These are phyloP conservation scores for Aspergillus coremiiformis DNA, from an alignment of 495 filamentous ascomycete genomes.

Conservation along the genomic window DNA sequence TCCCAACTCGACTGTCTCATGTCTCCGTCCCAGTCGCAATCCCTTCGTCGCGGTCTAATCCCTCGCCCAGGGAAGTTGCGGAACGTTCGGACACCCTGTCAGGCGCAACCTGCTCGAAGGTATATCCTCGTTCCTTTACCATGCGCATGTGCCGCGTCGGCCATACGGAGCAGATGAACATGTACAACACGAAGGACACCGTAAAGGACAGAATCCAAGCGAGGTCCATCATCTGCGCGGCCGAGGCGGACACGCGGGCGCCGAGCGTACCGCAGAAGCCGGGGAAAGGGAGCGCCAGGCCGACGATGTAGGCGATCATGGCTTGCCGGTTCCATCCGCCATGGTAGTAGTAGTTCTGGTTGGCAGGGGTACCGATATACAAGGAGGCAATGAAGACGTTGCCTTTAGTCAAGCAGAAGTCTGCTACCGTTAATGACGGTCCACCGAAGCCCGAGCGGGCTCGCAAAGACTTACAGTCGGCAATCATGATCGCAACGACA, in stretches of 20 bases:
- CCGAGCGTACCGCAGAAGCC: slow-evolving; percentile 32
- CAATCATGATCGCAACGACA: slow-evolving; percentile 49
- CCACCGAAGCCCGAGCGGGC: neutral
- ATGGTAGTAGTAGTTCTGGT: slow-evolving; percentile 33
- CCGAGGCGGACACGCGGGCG: slow-evolving; percentile 21
- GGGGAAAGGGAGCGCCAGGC: slow-evolving; percentile 51
- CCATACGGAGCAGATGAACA: slow-evolving; percentile 30
- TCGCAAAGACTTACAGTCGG: slow-evolving; percentile 38
- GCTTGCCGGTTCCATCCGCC: slow-evolving; percentile 52
- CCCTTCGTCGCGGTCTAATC: no score
- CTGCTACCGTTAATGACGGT: slow-evolving; percentile 6
- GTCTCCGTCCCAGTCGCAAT: no score
- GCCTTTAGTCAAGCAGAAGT: slow-evolving; percentile 47
- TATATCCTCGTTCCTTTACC: neutral
- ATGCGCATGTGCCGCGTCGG: slow-evolving; percentile 22
- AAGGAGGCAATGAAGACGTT: slow-evolving; percentile 45
- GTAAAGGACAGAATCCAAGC: slow-evolving; percentile 37
- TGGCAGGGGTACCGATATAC: slow-evolving; percentile 20
- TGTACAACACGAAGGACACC: slow-evolving; percentile 30
- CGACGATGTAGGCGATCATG: slow-evolving; percentile 47
- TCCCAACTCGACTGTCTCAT: no score
- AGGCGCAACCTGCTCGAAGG: neutral
- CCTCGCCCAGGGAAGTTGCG: no score
- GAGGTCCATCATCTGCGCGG: slow-evolving; percentile 26
- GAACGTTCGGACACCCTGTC: no score